Evolutionary conservation across 2,329 filamentous ascomycete genomes (phyloP), one percentile per base, ranked within the genome.

Genomic region (Aspergillus fischeri): DNA sequence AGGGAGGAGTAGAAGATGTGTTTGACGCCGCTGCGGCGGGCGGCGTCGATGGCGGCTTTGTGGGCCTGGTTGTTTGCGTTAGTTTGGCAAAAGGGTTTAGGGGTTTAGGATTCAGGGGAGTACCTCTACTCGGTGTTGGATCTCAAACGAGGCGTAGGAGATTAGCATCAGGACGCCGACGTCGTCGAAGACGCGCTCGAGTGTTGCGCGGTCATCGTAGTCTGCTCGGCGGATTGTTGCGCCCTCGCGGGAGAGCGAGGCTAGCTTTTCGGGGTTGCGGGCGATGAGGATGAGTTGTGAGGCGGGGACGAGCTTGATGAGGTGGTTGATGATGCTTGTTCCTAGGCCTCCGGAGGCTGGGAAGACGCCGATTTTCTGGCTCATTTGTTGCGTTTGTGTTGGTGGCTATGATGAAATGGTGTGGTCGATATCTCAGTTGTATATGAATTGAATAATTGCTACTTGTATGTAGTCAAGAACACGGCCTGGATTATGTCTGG

Each of bases 1-100:
- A 86, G 77, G 10, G 82, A 84, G 7, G 81, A 80, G 72, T 86
- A 86, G 68, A 82, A 81, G n/a, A 86, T 76, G 61, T 82, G 78
- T 52, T 71, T 70, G 2, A 86, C 81, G 21, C 81, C 81, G 0
- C 77, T 79, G 7, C 68, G 67, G n/a, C 74, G 72, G 1, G 84
- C 83, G 2, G 81, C 80, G 54, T 82, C 76, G 44, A 86, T 79
- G 20, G 82, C 83, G 3, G 72, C 66, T 51, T 63, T 65, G 58
- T 83, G 79, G 53, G 73, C 76, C 55, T 69, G 60, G 48, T 60
- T 44, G 6, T 3, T 5, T 3, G n/a, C 4, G 32, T 64, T 35
- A 60, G 54, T 48, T 35, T 27, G 25, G 4, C 25, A 25, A 32
- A 32, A 29, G 11, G 29, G 21, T 1, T 21, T 21, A n/a, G n/a